Conservation (phyloP, 2,329 filamentous ascomycete species). For the Curvularia eragrostidis region DNA sequence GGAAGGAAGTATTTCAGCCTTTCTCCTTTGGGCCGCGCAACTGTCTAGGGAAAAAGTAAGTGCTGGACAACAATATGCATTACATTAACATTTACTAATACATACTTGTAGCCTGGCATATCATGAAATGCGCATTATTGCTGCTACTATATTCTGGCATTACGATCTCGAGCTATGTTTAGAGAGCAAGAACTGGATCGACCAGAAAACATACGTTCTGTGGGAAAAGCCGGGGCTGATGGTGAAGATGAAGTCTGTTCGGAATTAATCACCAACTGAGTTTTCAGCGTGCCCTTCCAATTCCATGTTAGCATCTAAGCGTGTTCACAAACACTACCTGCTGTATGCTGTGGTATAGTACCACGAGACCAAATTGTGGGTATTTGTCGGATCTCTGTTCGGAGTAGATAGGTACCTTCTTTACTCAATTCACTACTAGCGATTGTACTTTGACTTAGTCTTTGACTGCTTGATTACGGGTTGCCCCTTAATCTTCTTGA, state of each 20-base stretch:
- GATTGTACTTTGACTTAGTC: too few species aligned
- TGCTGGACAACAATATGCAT: background rate
- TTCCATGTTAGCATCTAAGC: too few species aligned
- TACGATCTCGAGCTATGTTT: constrained; percentile 35
- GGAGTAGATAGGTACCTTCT: too few species aligned
- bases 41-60: constrained; percentile 47
- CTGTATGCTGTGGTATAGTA: too few species aligned
- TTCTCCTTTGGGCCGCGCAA: constrained; percentile 40
- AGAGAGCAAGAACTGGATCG: constrained; percentile 5
- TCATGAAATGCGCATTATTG: constrained; percentile 41
- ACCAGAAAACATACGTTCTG: constrained; percentile 19
- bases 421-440: too few species aligned
- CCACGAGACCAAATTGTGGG: too few species aligned
- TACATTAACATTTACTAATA: background rate
- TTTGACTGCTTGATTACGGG: too few species aligned
- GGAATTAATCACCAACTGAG: background rate
- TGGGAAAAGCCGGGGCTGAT: constrained; percentile 25
- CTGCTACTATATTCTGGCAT: constrained; percentile 32
- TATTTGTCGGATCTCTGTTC: too few species aligned
- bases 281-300: too few species aligned
- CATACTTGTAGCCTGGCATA: constrained; percentile 36
- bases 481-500: too few species aligned
- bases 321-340: too few species aligned
- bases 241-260: constrained; percentile 16
- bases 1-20: constrained; percentile 30